Evolutionary conservation across 345 rosid genomes (phyloP).

Genomic region (Microcos paniculata): DNA sequence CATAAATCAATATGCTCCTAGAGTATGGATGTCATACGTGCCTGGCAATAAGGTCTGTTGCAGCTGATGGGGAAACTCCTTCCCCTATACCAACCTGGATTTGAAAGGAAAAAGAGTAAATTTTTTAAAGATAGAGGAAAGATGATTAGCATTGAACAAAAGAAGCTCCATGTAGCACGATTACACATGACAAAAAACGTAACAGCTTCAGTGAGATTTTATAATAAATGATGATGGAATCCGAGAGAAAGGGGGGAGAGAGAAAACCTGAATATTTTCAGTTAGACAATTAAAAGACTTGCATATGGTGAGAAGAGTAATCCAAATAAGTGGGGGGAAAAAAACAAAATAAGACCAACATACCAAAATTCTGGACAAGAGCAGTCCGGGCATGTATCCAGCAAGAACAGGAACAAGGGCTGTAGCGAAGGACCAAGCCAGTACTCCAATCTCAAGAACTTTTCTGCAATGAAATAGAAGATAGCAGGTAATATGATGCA

Average conservation of each 20-base stretch:
- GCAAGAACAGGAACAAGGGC: conserved; percentile 80
- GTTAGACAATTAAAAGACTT: conserved; percentile 8
- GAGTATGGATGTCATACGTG: conserved; percentile 40
- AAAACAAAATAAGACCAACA: background rate
- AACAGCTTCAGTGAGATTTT: background rate
- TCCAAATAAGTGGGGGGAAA: background rate
- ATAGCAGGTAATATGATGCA: background rate
- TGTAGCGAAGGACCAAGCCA: conserved; percentile 87
- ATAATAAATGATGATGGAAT: background rate
- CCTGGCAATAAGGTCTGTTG: conserved; percentile 98
- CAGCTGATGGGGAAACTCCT: conserved; percentile 98
- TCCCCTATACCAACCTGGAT: conserved; percentile 96
- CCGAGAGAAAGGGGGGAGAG: background rate
- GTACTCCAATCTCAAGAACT: conserved; percentile 81
- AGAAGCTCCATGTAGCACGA: conserved; percentile 6
- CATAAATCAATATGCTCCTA: conserved; percentile 19
- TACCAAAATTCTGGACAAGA: conserved; percentile 82
- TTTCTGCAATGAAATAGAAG: conserved; percentile 50
- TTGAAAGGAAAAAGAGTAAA: conserved; percentile 15
- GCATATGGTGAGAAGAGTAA: background rate
- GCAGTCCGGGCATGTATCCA: conserved; percentile 88
- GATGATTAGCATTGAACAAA: background rate
- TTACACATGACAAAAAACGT: background rate
- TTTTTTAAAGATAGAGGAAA: background rate
- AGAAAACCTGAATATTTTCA: conserved; percentile 21